These are phyloP conservation scores for Fusarium haematococcum DNA, from an alignment of 2,329 filamentous ascomycete species.

Conservation along the genomic window DNA sequence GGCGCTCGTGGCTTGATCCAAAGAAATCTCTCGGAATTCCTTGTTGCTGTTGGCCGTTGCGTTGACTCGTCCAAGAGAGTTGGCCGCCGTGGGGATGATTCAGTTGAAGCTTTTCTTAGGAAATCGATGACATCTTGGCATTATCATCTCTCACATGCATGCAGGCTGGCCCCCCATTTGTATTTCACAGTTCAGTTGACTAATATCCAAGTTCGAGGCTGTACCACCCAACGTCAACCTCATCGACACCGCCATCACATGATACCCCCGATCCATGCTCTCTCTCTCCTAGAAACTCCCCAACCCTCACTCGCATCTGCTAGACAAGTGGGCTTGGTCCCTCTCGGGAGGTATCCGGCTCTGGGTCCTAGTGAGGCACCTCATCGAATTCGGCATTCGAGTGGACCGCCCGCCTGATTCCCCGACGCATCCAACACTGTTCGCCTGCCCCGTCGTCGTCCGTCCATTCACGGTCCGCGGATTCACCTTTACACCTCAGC, in stretches of 20 bases:
- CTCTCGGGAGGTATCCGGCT: conserved; percentile 10
- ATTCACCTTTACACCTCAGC: conserved; percentile 17
- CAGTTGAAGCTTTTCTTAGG: conserved; percentile 17
- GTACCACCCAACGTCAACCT: not conserved
- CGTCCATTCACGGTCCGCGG: conserved; percentile 11
- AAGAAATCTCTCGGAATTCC: conserved; percentile 2
- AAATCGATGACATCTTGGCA: conserved; percentile 12
- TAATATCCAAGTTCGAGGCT: not conserved
- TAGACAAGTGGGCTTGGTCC: not conserved
- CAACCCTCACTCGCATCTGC: not conserved
- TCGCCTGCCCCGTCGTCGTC: conserved; percentile 5
- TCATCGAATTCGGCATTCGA: conserved; percentile 8
- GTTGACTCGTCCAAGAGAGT: not conserved
- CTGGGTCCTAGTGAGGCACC: conserved; percentile 3
- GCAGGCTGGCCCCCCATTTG: not conserved
- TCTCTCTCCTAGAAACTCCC: not conserved
- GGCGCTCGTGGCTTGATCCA: conserved; percentile 9
- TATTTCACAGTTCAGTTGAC: not conserved
- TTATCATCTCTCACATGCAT: not conserved
- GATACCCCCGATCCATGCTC: not conserved
- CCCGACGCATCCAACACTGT: conserved; percentile 19
- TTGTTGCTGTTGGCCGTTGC: conserved; percentile 1
- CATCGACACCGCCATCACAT: not conserved
- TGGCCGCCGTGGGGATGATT: not conserved
- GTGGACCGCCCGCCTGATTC: conserved; percentile 17